Evolutionary conservation across 345 rosid species (phyloP).

Genomic region (Bruguiera sexangula): DNA sequence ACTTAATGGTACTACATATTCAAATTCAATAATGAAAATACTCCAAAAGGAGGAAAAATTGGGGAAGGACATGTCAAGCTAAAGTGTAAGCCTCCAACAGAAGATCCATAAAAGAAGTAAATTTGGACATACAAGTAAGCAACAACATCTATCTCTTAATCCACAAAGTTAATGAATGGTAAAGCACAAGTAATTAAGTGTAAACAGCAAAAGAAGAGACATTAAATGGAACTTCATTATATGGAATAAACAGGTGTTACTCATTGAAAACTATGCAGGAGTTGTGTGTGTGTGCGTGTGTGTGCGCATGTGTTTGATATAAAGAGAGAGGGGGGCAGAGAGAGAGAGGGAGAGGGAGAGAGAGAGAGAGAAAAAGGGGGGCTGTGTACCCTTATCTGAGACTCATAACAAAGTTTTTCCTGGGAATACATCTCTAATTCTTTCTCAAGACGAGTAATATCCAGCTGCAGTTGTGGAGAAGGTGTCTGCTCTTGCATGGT

Average conservation of each 20-base stretch:
- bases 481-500: constrained; percentile 69
- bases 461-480: constrained; percentile 60
- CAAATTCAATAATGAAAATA: not conserved
- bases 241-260: too few relatives aligned
- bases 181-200: too few relatives aligned
- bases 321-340: not conserved
- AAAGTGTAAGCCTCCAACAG: not conserved
- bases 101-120: not conserved
- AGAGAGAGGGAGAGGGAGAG: not conserved
- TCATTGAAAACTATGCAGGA: too few relatives aligned
- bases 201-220: too few relatives aligned
- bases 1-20: too few relatives aligned
- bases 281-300: not conserved
- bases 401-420: constrained; percentile 91
- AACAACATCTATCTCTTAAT: not conserved
- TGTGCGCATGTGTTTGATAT: not conserved
- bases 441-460: constrained; percentile 72
- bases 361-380: not conserved
- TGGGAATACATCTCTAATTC: constrained; percentile 72
- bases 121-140: not conserved
- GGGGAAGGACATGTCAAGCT: not conserved
- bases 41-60: not conserved
- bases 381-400: constrained; percentile 80
- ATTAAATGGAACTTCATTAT: too few relatives aligned
- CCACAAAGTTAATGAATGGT: not conserved